These are phyloP conservation scores for Boletales sp. DNA, from an alignment of 768 basidiomycete species.

Conservation along the genomic window DNA sequence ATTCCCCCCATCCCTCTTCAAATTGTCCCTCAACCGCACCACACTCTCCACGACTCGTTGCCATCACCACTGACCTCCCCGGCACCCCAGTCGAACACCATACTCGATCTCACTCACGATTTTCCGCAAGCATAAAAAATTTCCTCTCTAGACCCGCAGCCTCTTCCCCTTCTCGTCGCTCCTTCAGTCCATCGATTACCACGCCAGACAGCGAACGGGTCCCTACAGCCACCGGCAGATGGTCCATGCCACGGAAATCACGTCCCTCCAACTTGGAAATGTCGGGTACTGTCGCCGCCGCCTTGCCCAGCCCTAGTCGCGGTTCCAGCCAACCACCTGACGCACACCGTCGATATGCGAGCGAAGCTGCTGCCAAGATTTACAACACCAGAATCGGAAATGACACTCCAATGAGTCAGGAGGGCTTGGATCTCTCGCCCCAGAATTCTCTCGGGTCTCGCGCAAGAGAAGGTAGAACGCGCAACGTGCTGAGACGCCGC, in stretches of 20 bases:
- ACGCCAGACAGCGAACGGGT: conserved; percentile 13
- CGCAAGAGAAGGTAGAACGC: conserved; percentile 17
- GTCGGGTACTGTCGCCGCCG: conserved; percentile 5
- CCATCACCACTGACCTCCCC: too few relatives aligned
- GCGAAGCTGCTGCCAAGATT: conserved; percentile 10
- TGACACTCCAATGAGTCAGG: conserved; percentile 8
- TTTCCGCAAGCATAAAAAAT: conserved; percentile 32
- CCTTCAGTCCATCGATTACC: conserved; percentile 12
- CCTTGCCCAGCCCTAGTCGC: neutral
- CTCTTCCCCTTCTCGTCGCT: conserved; percentile 19
- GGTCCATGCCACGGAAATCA: conserved; percentile 18
- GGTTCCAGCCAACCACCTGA: conserved; percentile 3
- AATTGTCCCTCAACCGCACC: conserved; percentile 18
- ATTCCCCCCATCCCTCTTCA: neutral
- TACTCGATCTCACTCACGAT: conserved; percentile 12
- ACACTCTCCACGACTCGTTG: neutral
- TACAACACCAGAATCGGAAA: neutral
- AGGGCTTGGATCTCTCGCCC: conserved; percentile 6
- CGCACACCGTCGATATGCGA: conserved; percentile 20
- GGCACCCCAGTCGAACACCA: conserved; percentile 5
- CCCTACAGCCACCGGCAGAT: conserved; percentile 1
- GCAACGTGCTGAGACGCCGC: conserved; percentile 32
- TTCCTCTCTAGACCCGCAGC: conserved; percentile 33
- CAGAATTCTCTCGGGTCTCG: conserved; percentile 4
- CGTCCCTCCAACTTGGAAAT: conserved; percentile 23